Percentiles rank a stretch among this genome's conserved stretches.
Conservation (phyloP, 768 basidiomycete species). For the Clitopilus passeckerianus region DNA sequence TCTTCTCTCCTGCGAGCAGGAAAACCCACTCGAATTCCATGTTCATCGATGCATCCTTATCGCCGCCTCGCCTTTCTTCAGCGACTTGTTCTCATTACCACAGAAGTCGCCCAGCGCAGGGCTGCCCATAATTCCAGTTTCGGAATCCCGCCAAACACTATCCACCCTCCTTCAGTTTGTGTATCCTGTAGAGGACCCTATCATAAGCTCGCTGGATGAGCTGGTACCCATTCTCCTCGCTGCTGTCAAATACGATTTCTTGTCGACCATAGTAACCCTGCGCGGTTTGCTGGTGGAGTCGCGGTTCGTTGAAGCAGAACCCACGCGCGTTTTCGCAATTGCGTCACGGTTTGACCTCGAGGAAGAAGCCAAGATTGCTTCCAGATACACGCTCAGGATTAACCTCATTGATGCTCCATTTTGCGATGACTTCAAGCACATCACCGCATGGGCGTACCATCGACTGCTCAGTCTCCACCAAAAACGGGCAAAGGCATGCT, state of each 20-base stretch:
- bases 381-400: slow-evolving; percentile 47
- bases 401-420: slow-evolving; percentile 54
- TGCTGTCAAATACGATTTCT: slow-evolving; percentile 63
- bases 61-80: slow-evolving; percentile 63
- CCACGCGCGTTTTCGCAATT: slow-evolving; percentile 66
- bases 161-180: slow-evolving; percentile 52
- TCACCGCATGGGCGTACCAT: slow-evolving; percentile 66
- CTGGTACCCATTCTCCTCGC: slow-evolving; percentile 45
- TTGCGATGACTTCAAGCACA: slow-evolving; percentile 57
- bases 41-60: slow-evolving; percentile 61
- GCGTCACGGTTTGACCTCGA: slow-evolving; percentile 63
- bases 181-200: slow-evolving; percentile 58
- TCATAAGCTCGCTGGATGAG: slow-evolving; percentile 45
- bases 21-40: slow-evolving; percentile 42
- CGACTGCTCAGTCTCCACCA: slow-evolving; percentile 58
- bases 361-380: slow-evolving; percentile 58
- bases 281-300: slow-evolving; percentile 47
- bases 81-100: slow-evolving; percentile 63
- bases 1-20: slow-evolving; percentile 36
- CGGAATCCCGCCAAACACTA: slow-evolving; percentile 42
- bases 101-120: slow-evolving; percentile 26
- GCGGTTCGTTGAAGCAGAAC: slow-evolving; percentile 38
- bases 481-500: slow-evolving; percentile 43
- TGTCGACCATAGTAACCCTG: slow-evolving; percentile 38
- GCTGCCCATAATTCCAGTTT: slow-evolving; percentile 46